Percentiles rank a stretch among this genome's conserved stretches.
Conservation (phyloP, 345 rosid species). For the Hibiscus trionum region DNA sequence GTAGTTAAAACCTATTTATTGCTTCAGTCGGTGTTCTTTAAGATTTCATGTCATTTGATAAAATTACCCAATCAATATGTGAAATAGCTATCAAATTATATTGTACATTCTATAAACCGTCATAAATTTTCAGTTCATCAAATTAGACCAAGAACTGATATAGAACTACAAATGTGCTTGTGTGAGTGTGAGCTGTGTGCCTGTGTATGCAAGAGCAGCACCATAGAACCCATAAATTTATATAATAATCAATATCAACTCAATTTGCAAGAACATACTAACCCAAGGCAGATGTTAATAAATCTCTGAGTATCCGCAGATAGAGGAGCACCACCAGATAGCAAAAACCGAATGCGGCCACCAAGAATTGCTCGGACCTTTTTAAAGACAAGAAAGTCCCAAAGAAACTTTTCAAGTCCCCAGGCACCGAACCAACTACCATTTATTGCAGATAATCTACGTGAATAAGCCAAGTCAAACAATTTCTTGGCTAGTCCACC, state of each 20-base stretch:
- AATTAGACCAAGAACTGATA: neutral
- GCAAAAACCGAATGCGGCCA: conserved; percentile 83
- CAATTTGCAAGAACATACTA: conserved; percentile 27
- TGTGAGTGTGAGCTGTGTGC: neutral
- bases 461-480: conserved; percentile 85
- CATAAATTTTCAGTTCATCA: neutral
- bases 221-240: conserved; percentile 2
- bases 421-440: conserved; percentile 98
- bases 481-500: conserved; percentile 74
- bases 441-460: conserved; percentile 83
- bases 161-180: neutral
- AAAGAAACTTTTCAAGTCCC: conserved; percentile 76
- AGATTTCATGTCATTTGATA: neutral
- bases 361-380: conserved; percentile 86
- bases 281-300: conserved; percentile 97
- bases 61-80: neutral
- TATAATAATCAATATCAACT: conserved; percentile 5
- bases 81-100: neutral
- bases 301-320: conserved; percentile 97
- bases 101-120: neutral
- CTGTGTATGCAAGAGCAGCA: neutral
- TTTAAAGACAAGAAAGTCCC: conserved; percentile 80
- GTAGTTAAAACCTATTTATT: neutral
- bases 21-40: neutral
- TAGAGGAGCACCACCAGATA: conserved; percentile 99